Percentiles rank a stretch among this genome's conserved stretches.
Conservation (phyloP, 2,329 filamentous ascomycete species). For the Pseudocercospora fuligena region DNA sequence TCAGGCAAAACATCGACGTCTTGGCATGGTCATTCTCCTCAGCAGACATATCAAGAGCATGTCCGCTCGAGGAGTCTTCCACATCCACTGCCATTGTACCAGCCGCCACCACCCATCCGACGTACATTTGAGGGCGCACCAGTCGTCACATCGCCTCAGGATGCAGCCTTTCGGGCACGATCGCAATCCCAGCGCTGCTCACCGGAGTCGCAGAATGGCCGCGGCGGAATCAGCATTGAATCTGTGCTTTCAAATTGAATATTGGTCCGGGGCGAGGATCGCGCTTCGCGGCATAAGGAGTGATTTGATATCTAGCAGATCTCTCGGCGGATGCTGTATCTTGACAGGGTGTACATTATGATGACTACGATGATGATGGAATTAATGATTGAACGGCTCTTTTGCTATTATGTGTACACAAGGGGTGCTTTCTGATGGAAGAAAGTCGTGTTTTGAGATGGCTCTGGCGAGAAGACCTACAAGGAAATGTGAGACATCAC, state of each 20-base stretch:
- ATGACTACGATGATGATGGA: not conserved
- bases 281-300: not conserved
- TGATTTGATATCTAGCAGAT: not conserved
- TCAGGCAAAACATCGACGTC: constrained; percentile 32
- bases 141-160: constrained; percentile 29
- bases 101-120: constrained; percentile 35
- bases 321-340: not conserved
- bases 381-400: not conserved
- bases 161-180: constrained; percentile 15
- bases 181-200: constrained; percentile 28
- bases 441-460: not conserved
- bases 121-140: constrained; percentile 25
- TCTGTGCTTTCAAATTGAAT: constrained; percentile 36
- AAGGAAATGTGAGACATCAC: not conserved
- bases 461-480: not conserved
- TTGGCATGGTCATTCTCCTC: constrained; percentile 31
- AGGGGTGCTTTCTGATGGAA: not conserved
- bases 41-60: constrained; percentile 32
- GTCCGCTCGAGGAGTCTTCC: constrained; percentile 40
- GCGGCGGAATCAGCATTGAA: constrained; percentile 39
- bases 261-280: not conserved
- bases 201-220: constrained; percentile 32
- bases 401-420: not conserved
- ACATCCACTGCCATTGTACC: constrained; percentile 42
- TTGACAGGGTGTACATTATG: not conserved